Percentiles rank a stretch among this genome's conserved stretches.
Evolutionary conservation across 192 early-diverging fungal genomes (phyloP).

Genomic region (Coemansia sp.): DNA sequence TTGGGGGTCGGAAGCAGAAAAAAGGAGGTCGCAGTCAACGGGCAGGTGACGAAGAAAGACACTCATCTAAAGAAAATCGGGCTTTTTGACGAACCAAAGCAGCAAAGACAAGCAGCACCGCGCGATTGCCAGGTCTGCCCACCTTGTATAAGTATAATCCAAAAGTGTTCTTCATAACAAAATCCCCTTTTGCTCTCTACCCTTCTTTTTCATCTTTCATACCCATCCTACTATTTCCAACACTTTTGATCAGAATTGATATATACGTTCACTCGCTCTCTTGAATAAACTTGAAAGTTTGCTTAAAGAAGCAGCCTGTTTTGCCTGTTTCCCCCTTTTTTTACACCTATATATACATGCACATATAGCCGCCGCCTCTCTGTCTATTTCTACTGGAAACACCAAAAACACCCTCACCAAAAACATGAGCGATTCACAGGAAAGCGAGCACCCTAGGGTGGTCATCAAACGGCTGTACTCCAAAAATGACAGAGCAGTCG

Average conservation of each 20-base stretch:
- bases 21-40: background rate
- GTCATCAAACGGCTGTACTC: conserved; percentile 4
- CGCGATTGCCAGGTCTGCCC: background rate
- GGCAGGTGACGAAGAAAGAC: background rate
- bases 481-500: background rate
- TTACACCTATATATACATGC: background rate
- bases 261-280: too few relatives aligned
- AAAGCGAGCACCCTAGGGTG: background rate
- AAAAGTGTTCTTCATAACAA: background rate
- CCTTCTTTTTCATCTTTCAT: background rate
- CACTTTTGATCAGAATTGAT: too few relatives aligned
- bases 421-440: background rate
- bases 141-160: background rate
- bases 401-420: background rate
- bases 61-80: background rate
- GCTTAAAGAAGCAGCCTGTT: background rate
- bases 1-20: background rate
- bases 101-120: background rate
- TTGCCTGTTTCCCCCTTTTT: background rate
- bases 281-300: background rate
- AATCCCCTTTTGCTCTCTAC: background rate
- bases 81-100: background rate
- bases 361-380: too few relatives aligned
- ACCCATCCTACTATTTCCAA: too few relatives aligned
- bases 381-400: background rate